These are phyloP conservation scores for Colletotrichum limetticola DNA, from an alignment of 2,329 filamentous ascomycete species.

Conservation along the genomic window DNA sequence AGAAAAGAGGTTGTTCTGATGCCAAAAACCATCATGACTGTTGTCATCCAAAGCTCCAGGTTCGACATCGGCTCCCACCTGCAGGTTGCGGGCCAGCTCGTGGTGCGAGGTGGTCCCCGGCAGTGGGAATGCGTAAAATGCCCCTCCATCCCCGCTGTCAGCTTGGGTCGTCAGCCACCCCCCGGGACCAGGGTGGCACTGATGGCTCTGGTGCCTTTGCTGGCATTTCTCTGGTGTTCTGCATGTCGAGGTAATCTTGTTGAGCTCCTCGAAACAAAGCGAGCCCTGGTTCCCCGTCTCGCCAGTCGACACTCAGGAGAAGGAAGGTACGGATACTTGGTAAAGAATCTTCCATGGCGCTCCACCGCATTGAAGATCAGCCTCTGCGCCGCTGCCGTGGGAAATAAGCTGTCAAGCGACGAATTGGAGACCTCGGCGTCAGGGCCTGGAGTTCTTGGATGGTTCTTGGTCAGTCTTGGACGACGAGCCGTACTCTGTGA, in stretches of 20 bases:
- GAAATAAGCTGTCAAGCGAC: constrained; percentile 32
- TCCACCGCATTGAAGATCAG: constrained; percentile 27
- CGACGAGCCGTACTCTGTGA: neutral
- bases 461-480: neutral
- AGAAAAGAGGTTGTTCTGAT: neutral
- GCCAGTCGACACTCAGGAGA: constrained; percentile 21
- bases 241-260: constrained; percentile 29
- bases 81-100: neutral
- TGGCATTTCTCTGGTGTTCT: constrained; percentile 14
- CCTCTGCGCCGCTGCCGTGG: constrained; percentile 19
- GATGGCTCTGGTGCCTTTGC: constrained; percentile 15
- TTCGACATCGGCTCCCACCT: neutral
- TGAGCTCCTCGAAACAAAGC: constrained; percentile 31
- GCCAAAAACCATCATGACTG: neutral
- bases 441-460: neutral
- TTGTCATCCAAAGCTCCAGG: neutral
- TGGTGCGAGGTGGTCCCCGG: neutral
- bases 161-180: constrained; percentile 7
- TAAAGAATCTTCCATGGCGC: constrained; percentile 7
- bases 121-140: neutral
- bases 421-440: constrained; percentile 2
- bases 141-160: neutral
- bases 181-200: constrained; percentile 22
- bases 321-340: neutral
- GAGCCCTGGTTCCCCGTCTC: constrained; percentile 29